Percentiles rank a stretch among this genome's conserved stretches.
Conservation (phyloP, 192 early-diverging fungal species). For the Haplosporangium gracile region DNA sequence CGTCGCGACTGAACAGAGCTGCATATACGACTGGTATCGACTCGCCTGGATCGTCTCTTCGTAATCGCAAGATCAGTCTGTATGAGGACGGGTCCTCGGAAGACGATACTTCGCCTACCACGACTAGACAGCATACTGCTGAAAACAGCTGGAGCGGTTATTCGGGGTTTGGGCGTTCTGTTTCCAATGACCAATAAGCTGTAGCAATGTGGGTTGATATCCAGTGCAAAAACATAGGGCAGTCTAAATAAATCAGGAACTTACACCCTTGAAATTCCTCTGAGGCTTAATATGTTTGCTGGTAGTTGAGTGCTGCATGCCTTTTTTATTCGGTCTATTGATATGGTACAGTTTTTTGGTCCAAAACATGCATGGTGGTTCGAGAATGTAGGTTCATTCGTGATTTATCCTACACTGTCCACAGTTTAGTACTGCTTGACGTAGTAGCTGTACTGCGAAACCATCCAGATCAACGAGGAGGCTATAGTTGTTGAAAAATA, state of each 20-base stretch:
- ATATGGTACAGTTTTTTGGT: constrained; percentile 3
- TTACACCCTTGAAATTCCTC: too few relatives aligned
- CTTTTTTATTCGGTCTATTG: background rate
- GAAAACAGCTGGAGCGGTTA: constrained; percentile 24
- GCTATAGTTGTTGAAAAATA: constrained; percentile 10
- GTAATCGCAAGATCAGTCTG: constrained; percentile 41
- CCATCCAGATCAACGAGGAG: constrained; percentile 58
- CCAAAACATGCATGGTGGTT: background rate
- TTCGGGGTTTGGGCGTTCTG: background rate
- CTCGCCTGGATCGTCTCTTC: background rate
- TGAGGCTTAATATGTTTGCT: too few relatives aligned
- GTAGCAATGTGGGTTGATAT: background rate
- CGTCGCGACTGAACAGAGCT: constrained; percentile 31
- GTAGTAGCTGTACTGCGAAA: constrained; percentile 50
- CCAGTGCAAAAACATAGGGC: too few relatives aligned
- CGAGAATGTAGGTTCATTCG: background rate
- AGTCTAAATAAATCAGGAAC: too few relatives aligned
- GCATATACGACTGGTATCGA: constrained; percentile 11
- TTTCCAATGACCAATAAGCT: background rate
- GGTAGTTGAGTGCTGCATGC: background rate
- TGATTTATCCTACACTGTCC: too few relatives aligned
- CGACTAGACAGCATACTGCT: background rate
- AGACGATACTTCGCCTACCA: background rate
- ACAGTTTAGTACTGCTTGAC: constrained; percentile 34
- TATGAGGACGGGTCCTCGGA: constrained; percentile 32